Percentiles rank a stretch among this genome's conserved stretches.
These are phyloP conservation scores for Monosporascus sp. DNA, from an alignment of 2,329 filamentous ascomycete genomes.

Conservation along the genomic window DNA sequence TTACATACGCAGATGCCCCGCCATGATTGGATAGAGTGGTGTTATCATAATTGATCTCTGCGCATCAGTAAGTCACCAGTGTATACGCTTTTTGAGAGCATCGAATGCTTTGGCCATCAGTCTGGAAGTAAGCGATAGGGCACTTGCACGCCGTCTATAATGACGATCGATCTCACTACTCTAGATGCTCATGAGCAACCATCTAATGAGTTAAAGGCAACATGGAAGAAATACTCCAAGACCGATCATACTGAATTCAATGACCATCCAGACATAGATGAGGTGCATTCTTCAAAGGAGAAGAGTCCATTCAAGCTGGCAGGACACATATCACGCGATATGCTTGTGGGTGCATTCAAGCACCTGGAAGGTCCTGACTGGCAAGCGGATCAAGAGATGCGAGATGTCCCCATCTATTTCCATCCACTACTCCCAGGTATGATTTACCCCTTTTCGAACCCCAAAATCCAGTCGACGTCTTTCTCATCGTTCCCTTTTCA, in stretches of 20 bases:
- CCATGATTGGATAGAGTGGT: too few relatives aligned
- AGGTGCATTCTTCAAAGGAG: conserved; percentile 36
- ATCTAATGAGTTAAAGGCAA: conserved; percentile 59
- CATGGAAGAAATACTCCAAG: conserved; percentile 72
- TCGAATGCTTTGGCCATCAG: too few relatives aligned
- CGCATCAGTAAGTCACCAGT: too few relatives aligned
- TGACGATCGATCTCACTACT: conserved; percentile 39
- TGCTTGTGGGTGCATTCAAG: conserved; percentile 38
- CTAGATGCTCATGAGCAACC: conserved; percentile 76
- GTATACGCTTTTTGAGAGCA: too few relatives aligned
- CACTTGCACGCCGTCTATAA: conserved; percentile 11
- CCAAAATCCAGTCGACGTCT: not conserved
- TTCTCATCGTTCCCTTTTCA: conserved; percentile 28
- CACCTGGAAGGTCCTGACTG: conserved; percentile 30
- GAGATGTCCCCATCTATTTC: conserved; percentile 51
- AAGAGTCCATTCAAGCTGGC: conserved; percentile 40
- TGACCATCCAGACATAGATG: conserved; percentile 50
- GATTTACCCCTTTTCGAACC: conserved; percentile 9
- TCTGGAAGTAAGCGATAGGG: too few relatives aligned
- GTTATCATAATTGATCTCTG: too few relatives aligned
- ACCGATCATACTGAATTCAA: conserved; percentile 47
- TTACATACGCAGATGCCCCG: too few relatives aligned
- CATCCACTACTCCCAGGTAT: conserved; percentile 65
- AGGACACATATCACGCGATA: conserved; percentile 35
- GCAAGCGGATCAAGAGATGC: conserved; percentile 21